A percentile compares a stretch with the other conserved stretches of the same genome.
These are phyloP conservation scores for Vigna reflexopilosa DNA, from an alignment of 306 rosid species.

Conservation along the genomic window DNA sequence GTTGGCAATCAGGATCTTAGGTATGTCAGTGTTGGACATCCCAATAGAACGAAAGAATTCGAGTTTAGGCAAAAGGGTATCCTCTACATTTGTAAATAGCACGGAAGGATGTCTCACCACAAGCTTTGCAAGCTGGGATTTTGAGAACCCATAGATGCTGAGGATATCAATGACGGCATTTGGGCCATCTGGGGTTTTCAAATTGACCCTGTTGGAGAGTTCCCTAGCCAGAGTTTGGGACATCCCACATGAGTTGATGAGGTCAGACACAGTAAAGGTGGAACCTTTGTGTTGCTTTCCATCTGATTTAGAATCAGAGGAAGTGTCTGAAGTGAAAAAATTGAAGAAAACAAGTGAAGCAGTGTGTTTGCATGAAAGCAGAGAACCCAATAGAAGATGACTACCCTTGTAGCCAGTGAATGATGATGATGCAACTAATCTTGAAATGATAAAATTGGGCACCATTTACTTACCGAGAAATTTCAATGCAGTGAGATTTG, in stretches of 20 bases:
- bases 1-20: background rate
- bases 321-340: background rate
- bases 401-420: background rate
- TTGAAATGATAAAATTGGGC: background rate
- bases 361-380: background rate
- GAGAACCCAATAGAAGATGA: slow-evolving; percentile 5
- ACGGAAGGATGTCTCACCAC: background rate
- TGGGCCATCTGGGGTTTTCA: slow-evolving; percentile 4
- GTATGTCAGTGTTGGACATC: background rate
- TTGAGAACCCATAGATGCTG: background rate
- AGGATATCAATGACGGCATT: slow-evolving; percentile 29
- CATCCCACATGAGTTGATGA: slow-evolving; percentile 20
- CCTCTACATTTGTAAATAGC: slow-evolving; percentile 20
- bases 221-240: background rate
- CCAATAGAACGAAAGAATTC: slow-evolving; percentile 14
- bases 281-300: background rate
- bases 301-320: background rate
- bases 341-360: slow-evolving; percentile 5
- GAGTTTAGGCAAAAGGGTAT: slow-evolving; percentile 52
- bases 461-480: background rate
- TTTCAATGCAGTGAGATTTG: background rate
- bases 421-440: background rate
- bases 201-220: slow-evolving; percentile 1
- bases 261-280: slow-evolving; percentile 15
- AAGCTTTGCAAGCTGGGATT: slow-evolving; percentile 11